Conservation (phyloP, 495 filamentous ascomycete genomes). For the Tuber brumale region DNA sequence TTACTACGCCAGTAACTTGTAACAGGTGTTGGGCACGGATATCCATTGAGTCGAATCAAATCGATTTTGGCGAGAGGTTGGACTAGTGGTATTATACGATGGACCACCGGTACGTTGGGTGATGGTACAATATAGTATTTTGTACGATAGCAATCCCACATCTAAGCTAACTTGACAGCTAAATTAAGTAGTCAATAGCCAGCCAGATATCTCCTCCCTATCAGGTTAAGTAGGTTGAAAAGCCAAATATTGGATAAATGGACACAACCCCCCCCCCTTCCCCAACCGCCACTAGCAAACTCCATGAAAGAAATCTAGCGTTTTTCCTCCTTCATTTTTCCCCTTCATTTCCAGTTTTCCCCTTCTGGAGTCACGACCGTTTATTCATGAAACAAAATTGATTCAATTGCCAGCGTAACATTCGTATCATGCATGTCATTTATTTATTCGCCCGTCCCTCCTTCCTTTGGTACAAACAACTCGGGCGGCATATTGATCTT, state of each 20-base stretch:
- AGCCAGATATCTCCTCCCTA: not conserved
- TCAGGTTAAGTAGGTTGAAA: not conserved
- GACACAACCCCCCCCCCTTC: not conserved
- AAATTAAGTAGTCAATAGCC: not conserved
- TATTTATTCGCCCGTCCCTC: not conserved
- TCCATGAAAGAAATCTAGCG: not conserved
- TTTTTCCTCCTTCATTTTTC: too few species aligned
- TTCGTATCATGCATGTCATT: not conserved
- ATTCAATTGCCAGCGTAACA: not conserved
- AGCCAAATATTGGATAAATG: not conserved
- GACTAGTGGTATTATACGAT: too few species aligned
- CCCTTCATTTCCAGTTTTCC: not conserved
- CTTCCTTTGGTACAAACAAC: constrained; percentile 57
- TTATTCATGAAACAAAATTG: not conserved
- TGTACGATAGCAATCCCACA: not conserved
- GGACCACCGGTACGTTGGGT: too few species aligned
- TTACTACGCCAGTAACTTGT: too few species aligned
- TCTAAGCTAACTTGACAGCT: not conserved
- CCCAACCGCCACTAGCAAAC: not conserved
- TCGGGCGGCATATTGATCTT: constrained; percentile 92
- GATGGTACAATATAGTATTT: not conserved
- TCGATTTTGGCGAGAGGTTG: not conserved
- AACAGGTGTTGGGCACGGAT: not conserved
- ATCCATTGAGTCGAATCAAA: not conserved
- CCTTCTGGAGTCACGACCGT: not conserved